Evolutionary conservation across 2,329 filamentous ascomycete species (phyloP), one percentile per base, ranked within the genome.

Genomic region (Trichoderma cornu-damae): DNA sequence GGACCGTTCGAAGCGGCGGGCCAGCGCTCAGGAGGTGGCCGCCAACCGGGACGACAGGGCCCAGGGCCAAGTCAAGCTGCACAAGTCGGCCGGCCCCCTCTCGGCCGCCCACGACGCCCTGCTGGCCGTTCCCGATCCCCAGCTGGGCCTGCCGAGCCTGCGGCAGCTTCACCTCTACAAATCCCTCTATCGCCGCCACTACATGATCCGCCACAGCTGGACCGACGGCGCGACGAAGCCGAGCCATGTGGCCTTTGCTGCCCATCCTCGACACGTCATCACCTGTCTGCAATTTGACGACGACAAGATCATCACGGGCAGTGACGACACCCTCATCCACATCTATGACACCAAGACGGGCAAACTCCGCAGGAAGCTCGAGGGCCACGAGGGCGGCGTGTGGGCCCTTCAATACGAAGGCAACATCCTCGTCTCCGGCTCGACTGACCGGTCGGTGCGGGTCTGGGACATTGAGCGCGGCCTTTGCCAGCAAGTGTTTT

Each of bases 381-480:
- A 92, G 66, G 94, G 94, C 2, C 94, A 99, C 65, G 94, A 99
- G 71, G 94, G 94, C 32, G 94, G 94, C 44, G 94, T 99, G 1
- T 99, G 94, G 94, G 94, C 94, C 28, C 75, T 99, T 53, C 92
- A 97, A 70, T 99, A 97, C 69, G 87, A 96, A 68, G 93, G 92
- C 50, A 96, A 97, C 68, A 90, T 89, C 14, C 77, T 99, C 18
- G 94, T 99, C 2, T 99, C 94, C 14, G 94, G 94, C 2, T 96
- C 92, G 6, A 99, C 94, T 0, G 94, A 99, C 72, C 82, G 94
- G 46, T 96, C 94, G 9, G 94, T 99, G n/a, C 86, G 94, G n/a
- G 93, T 99, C 0, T 99, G 94, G 94, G 93, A 99, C 69, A 96
- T 99, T 62, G 90, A 96, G 68, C 88, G 88, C 65, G 94, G 92